Percentiles rank a stretch among this genome's conserved stretches.
Evolutionary conservation across 129 eudicot genomes (phyloP).

Genomic region (Escallonia herrerae): DNA sequence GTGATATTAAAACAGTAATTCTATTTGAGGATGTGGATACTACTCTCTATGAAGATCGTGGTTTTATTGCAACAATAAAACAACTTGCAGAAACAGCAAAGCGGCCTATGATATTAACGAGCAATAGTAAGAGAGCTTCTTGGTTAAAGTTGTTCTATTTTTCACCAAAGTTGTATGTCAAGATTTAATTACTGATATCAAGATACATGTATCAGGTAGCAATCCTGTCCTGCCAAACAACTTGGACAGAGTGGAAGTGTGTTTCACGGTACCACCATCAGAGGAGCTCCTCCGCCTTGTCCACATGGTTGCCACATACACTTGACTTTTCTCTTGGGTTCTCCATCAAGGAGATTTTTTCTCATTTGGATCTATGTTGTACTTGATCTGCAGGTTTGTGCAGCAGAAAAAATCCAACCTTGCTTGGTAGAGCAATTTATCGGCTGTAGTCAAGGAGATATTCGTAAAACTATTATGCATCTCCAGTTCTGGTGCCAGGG

Average conservation of each 20-base stretch:
- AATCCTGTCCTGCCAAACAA: conserved; percentile 73
- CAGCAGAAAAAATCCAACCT: conserved; percentile 55
- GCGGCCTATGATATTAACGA: conserved; percentile 93
- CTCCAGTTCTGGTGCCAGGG: conserved; percentile 99
- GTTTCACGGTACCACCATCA: conserved; percentile 55
- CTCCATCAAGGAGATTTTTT: conserved; percentile 2
- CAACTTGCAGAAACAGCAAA: conserved; percentile 93
- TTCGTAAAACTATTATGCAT: conserved; percentile 77
- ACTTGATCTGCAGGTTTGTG: conserved; percentile 54
- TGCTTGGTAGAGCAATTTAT: conserved; percentile 48
- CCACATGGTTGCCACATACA: conserved; percentile 32
- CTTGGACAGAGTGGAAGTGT: conserved; percentile 64
- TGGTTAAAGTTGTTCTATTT: conserved; percentile 6
- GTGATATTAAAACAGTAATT: conserved; percentile 64
- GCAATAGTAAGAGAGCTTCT: conserved; percentile 63
- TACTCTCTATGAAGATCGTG: conserved; percentile 73
- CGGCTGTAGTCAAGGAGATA: conserved; percentile 64
- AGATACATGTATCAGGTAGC: conserved; percentile 29
- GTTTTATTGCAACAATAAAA: conserved; percentile 74
- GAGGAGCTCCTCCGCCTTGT: conserved; percentile 65
- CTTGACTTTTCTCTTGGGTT: conserved; percentile 2
- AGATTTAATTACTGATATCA: not conserved
- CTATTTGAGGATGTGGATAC: conserved; percentile 98
- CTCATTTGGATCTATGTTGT: conserved; percentile 7
- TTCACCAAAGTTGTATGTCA: conserved; percentile 10